Percentiles rank a stretch among this genome's conserved stretches.
Evolutionary conservation across 2,329 filamentous ascomycete genomes (phyloP).

Genomic region (Calonectria ilicicola): DNA sequence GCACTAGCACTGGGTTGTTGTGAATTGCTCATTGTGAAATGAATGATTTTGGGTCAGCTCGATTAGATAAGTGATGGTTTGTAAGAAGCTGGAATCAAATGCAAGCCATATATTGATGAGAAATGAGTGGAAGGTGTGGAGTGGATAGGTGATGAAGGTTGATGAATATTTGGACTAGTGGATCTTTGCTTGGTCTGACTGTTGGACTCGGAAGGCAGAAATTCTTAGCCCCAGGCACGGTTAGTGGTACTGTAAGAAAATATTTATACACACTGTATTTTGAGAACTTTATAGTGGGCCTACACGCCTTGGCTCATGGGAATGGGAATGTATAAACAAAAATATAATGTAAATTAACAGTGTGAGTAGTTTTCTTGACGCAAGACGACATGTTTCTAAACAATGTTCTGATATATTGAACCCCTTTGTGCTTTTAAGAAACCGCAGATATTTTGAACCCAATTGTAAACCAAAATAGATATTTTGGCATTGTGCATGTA

Average conservation of each 20-base stretch:
- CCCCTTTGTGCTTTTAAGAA: not conserved
- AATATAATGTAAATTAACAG: not conserved
- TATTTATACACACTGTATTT: not conserved
- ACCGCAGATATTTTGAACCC: not conserved
- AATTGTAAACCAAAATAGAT: not conserved
- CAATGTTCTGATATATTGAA: not conserved
- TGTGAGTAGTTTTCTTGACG: not conserved
- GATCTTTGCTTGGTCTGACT: not conserved
- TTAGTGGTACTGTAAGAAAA: not conserved
- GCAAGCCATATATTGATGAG: not conserved
- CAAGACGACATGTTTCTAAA: not conserved
- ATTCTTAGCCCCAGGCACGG: conserved; percentile 4
- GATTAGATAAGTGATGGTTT: not conserved
- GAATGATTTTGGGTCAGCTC: not conserved
- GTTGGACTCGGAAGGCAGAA: not conserved
- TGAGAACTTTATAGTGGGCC: too few species aligned
- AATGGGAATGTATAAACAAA: not conserved
- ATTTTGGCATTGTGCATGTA: conserved; percentile 36
- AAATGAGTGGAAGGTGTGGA: not conserved
- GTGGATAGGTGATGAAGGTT: not conserved
- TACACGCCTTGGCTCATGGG: too few species aligned
- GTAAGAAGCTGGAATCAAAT: too few species aligned
- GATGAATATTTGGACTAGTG: not conserved
- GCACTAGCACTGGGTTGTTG: conserved; percentile 27
- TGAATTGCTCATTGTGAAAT: conserved; percentile 22